Evolutionary conservation across 345 rosid genomes (phyloP).

Genomic region (Noccaea caerulescens): DNA sequence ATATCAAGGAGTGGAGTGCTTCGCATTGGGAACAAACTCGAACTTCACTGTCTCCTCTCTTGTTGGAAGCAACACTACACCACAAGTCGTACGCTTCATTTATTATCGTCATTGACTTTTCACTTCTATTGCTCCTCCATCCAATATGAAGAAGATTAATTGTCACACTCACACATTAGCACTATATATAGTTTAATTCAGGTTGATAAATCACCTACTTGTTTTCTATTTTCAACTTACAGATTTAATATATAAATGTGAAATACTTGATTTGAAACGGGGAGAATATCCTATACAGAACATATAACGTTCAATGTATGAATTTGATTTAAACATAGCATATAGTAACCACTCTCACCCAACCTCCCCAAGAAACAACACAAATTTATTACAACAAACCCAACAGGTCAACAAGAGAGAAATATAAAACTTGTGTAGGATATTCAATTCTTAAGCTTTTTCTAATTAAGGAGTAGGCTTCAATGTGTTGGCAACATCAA

Average conservation of each 20-base stretch:
- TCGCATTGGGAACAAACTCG: constrained; percentile 45
- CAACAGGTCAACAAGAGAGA: constrained; percentile 11
- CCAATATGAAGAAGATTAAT: background rate
- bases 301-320: constrained; percentile 1
- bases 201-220: background rate
- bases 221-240: background rate
- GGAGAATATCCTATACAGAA: background rate
- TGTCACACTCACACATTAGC: constrained; percentile 2
- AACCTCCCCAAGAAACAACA: constrained; percentile 6
- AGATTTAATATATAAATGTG: background rate
- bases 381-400: constrained; percentile 7
- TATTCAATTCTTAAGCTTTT: background rate
- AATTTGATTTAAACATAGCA: background rate
- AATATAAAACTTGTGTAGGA: background rate
- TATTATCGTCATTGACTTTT: constrained; percentile 43
- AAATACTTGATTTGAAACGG: background rate
- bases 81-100: constrained; percentile 39
- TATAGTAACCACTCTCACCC: constrained; percentile 3
- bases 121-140: constrained; percentile 8
- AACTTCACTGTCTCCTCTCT: constrained; percentile 40
- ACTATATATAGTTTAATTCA: background rate
- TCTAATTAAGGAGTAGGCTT: constrained; percentile 20
- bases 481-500: constrained; percentile 59
- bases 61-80: constrained; percentile 37
- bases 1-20: constrained; percentile 44